Evolutionary conservation across 129 eudicot species (phyloP).

Genomic region (Helianthus tuberosus): DNA sequence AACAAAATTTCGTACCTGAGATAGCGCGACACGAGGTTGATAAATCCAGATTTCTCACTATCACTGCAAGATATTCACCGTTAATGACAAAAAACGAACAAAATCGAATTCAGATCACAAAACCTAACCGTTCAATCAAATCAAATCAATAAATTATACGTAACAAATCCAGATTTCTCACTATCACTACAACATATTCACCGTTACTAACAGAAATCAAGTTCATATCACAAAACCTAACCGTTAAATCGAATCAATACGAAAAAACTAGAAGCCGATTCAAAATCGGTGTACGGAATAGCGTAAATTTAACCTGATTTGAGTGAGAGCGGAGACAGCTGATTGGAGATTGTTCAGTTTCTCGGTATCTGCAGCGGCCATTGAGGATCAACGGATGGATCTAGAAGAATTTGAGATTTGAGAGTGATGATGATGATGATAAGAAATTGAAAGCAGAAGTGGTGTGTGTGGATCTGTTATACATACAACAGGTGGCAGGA

Average conservation of each 20-base stretch:
- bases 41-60: conserved; percentile 76
- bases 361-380: no score
- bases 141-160: no score
- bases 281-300: not conserved
- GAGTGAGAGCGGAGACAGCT: conserved; percentile 46
- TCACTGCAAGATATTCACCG: conserved; percentile 59
- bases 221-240: conserved; percentile 24
- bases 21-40: no score
- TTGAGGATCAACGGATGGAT: no score
- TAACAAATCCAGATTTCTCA: conserved; percentile 68
- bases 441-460: no score
- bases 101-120: conserved; percentile 29
- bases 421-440: no score
- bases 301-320: conserved; percentile 59
- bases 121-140: no score
- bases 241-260: not conserved
- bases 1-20: no score
- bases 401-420: no score
- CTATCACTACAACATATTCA: conserved; percentile 64
- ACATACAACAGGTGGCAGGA: no score
- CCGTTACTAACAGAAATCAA: conserved; percentile 3
- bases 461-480: no score
- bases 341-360: no score
- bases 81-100: not conserved
- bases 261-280: not conserved